Evolutionary conservation across 164 flowering plant species (phyloP), one percentile per base, ranked within the genome.

Genomic region (Stephania cephalantha): DNA sequence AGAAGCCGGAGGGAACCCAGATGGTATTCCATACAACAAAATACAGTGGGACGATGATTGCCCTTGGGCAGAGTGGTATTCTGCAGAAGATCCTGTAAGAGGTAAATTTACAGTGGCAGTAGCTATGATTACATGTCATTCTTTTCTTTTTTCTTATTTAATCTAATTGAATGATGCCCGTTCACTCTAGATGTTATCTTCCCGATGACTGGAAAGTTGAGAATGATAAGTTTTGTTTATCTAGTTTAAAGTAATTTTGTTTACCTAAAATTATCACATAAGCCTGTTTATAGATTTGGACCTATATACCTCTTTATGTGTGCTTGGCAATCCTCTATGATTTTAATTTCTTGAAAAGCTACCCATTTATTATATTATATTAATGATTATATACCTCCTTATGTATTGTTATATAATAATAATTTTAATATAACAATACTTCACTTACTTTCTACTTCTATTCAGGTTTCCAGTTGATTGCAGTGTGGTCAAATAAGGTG

Each of bases 51-150:
- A 96, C 85, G 97, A 90, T 82, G 95, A 91, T 79, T 96, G 97
- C 78, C 95, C 99, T 79, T 94, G 99, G 99, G 88, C 94, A 77
- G 93, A 90, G 80, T 96, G 99, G 99, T 94, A 92, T 78, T 91
- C 97, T 74, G 95, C 97, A 35, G 98, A 96, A 83, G 95, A 96
- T 76, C 97, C 98, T 20, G 75, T 94, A 42, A 89, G 86, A 89
- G 97, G 99, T 95, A 46, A 77, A 50, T 13, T 9, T 50, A 13
- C 1, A 7, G 42, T 50, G 12, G 15, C 15, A 50, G 42, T 35
- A 4, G 42, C 55, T 13, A 3, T 50, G 10, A 9, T 13, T 50
- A 50, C 15, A 9, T 50, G 15, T 0, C 20, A 25, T 25, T 68
- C 22, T 67, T 7, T 30, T 61, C 15, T 44, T 63, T 18, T 75